phyloP scores from a whole-genome alignment of 495 filamentous ascomycete species.

The Xylaria curta region DNA sequence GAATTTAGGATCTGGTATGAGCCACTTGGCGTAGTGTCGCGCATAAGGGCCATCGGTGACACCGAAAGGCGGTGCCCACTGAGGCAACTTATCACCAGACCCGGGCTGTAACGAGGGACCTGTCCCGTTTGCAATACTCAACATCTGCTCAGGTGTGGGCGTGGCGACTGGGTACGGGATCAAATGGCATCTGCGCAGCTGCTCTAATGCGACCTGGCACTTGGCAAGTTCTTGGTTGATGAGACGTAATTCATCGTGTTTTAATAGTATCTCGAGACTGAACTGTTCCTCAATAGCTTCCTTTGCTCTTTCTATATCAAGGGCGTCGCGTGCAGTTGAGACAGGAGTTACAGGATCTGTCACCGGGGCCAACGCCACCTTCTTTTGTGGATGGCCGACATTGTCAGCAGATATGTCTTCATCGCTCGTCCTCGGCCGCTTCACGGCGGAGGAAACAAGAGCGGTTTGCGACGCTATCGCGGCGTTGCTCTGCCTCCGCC shows the following conservation, averaged over 20 bases:
- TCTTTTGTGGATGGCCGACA: conserved; percentile 41
- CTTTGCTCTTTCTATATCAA: conserved; percentile 56
- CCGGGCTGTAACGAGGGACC: conserved; percentile 67
- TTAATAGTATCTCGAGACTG: conserved; percentile 88
- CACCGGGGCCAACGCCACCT: conserved; percentile 37
- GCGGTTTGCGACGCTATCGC: conserved; percentile 39
- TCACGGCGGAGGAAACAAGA: conserved; percentile 39
- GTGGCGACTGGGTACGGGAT: conserved; percentile 80
- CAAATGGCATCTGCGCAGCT: conserved; percentile 87
- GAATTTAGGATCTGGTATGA: conserved; percentile 86
- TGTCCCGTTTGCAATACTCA: conserved; percentile 71
- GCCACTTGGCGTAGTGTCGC: conserved; percentile 92
- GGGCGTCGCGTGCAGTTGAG: conserved; percentile 24
- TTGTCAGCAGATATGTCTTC: conserved; percentile 39
- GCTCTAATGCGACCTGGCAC: conserved; percentile 94
- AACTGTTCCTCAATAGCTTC: conserved; percentile 84
- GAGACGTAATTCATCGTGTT: conserved; percentile 90
- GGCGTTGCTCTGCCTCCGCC: conserved; percentile 42
- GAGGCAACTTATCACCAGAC: conserved; percentile 65
- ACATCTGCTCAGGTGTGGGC: conserved; percentile 64
- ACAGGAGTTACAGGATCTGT: conserved; percentile 27
- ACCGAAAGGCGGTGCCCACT: conserved; percentile 80
- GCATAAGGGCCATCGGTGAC: conserved; percentile 91
- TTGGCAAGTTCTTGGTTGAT: conserved; percentile 97
- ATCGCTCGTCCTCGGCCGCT: conserved; percentile 44